Conservation (phyloP, 306 rosid species). For the Rubus parviflorus region DNA sequence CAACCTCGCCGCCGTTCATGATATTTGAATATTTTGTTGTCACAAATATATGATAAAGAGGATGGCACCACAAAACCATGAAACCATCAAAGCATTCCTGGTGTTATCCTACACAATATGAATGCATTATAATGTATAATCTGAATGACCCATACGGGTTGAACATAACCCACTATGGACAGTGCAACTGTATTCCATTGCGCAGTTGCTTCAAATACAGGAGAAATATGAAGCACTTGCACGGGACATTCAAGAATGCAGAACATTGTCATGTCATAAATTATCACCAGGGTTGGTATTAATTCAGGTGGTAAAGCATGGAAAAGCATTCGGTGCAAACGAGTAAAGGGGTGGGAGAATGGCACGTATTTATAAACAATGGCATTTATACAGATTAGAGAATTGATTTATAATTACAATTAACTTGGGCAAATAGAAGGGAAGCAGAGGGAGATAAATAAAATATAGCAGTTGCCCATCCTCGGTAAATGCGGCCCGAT, state of each 20-base stretch:
- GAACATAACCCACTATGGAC: too few species aligned
- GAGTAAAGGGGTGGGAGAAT: background rate
- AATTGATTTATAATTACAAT: conserved; percentile 12
- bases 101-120: too few species aligned
- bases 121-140: too few species aligned
- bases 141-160: too few species aligned
- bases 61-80: too few species aligned
- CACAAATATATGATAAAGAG: too few species aligned
- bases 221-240: background rate
- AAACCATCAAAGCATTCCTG: too few species aligned
- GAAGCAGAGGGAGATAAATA: background rate
- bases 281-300: background rate
- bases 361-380: conserved; percentile 19
- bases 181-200: too few species aligned
- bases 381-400: conserved; percentile 29
- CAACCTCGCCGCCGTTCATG: too few species aligned
- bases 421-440: background rate
- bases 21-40: too few species aligned
- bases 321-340: background rate
- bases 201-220: too few species aligned
- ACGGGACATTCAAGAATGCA: background rate
- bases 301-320: background rate
- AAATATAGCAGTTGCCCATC: conserved; percentile 19
- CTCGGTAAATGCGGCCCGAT: conserved; percentile 17
- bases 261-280: background rate